These are phyloP conservation scores for Acacia acuminata DNA, from an alignment of 306 rosid genomes.

Conservation along the genomic window DNA sequence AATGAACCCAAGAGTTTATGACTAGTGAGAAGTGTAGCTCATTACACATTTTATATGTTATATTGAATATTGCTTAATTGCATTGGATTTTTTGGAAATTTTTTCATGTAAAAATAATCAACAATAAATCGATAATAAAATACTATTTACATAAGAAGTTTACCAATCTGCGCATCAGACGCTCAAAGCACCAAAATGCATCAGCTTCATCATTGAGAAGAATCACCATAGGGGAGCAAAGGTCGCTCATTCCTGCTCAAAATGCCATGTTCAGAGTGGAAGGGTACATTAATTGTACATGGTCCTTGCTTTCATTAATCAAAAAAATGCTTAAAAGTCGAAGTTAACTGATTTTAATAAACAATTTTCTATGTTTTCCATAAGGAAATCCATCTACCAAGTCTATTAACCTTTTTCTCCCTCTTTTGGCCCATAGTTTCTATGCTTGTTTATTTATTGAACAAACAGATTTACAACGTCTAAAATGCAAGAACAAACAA, in stretches of 20 bases:
- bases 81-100: background rate
- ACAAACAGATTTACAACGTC: too few species aligned
- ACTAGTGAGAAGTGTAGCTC: background rate
- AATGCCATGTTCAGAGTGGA: conserved; percentile 33
- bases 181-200: conserved; percentile 99
- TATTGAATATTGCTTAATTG: background rate
- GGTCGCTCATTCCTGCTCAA: conserved; percentile 97
- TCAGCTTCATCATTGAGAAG: conserved; percentile 98
- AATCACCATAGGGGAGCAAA: conserved; percentile 96
- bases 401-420: background rate
- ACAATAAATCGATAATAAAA: conserved; percentile 20
- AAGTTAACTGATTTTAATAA: background rate
- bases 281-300: conserved; percentile 30
- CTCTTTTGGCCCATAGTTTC: conserved; percentile 4
- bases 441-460: background rate
- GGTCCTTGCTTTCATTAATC: conserved; percentile 5
- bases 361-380: background rate
- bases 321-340: background rate
- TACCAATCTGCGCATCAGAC: conserved; percentile 98
- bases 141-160: conserved; percentile 16
- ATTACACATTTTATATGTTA: background rate
- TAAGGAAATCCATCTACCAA: conserved; percentile 15
- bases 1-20: background rate
- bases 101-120: conserved; percentile 9
- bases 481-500: too few species aligned